Evolutionary conservation across 306 rosid species (phyloP), one percentile per base, ranked within the genome.

Genomic region (Cucurbita argyrosperma): DNA sequence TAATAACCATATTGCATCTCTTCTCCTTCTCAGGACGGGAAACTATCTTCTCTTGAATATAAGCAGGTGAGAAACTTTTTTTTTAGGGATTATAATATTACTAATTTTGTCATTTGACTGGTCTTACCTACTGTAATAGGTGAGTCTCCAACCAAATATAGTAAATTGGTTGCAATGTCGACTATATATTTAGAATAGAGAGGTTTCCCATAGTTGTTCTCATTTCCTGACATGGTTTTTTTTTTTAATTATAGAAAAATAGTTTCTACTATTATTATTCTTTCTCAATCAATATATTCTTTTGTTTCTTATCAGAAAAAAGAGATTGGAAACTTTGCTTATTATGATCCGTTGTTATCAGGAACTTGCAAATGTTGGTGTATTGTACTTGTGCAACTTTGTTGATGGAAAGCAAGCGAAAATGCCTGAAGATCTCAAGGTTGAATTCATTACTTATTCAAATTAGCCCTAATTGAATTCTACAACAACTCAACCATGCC

Each of bases 341-440:
- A 72, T 56, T 18, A 55, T 55, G 7, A 40, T 39, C 11, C 9
- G 1, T 55, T 73, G 21, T 56, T 55, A 8, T 57, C 91, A 95
- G 99, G 90, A 87, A 79, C 7, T 76, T 64, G 86, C 96, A 75
- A 89, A 85, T 83, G 21, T 52, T 75, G 97, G 97, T 78, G 82
- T 89, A 62, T 13, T 78, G 26, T 89, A 83, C 82, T 88, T 95
- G 76, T 80, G 90, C 52, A 81, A 81, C 77, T 75, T 84, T 43
- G 89, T 91, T 58, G 72, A 83, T 71, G 92, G 91, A 63, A 85
- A 83, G 74, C 8, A 76, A 46, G 76, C 60, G 69, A 81, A 76
- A 82, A 76, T 78, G 89, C 91, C 97, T 8, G 87, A 83, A 67
- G 19, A 19, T 65, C 71, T 81, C 53, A 88, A 84, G 96, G 99